Conservation (phyloP, 164 flowering plant species). For the Aristolochia fimbriata region DNA sequence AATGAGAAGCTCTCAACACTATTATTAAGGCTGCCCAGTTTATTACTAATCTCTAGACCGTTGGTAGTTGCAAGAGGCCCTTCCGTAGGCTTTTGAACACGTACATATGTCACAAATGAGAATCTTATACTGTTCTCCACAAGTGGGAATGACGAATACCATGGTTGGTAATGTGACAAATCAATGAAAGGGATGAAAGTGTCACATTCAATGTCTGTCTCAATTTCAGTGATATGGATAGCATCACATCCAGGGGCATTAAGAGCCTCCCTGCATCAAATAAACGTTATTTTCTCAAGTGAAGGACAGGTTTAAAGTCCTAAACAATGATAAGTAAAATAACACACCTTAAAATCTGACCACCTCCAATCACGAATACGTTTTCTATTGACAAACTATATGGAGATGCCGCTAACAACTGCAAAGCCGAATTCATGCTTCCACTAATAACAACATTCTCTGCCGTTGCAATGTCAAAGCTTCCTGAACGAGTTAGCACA, state of each 20-base stretch:
- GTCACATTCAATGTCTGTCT: constrained; percentile 68
- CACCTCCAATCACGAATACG: constrained; percentile 91
- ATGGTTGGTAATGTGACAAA: constrained; percentile 54
- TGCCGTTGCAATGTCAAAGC: constrained; percentile 62
- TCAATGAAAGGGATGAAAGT: constrained; percentile 80
- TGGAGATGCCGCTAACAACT: constrained; percentile 68
- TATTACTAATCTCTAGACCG: constrained; percentile 21
- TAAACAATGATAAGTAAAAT: not conserved
- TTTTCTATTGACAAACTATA: constrained; percentile 74
- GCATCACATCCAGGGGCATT: constrained; percentile 82
- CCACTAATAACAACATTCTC: constrained; percentile 86
- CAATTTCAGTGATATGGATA: constrained; percentile 78
- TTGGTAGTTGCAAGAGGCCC: constrained; percentile 18
- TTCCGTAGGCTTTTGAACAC: constrained; percentile 39
- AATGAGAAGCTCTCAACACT: constrained; percentile 48
- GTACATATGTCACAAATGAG: constrained; percentile 68
- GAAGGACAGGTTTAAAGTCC: not conserved
- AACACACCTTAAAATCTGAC: constrained; percentile 59
- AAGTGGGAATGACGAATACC: constrained; percentile 73
- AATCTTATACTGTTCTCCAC: constrained; percentile 56
- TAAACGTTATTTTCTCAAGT: not conserved
- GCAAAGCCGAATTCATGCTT: constrained; percentile 74
- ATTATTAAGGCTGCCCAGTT: constrained; percentile 21
- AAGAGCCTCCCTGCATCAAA: constrained; percentile 58
- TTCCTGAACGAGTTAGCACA: constrained; percentile 79